Evolutionary conservation across 1,284 basidiomycete species (phyloP).

Genomic region (Puccinia polysora): DNA sequence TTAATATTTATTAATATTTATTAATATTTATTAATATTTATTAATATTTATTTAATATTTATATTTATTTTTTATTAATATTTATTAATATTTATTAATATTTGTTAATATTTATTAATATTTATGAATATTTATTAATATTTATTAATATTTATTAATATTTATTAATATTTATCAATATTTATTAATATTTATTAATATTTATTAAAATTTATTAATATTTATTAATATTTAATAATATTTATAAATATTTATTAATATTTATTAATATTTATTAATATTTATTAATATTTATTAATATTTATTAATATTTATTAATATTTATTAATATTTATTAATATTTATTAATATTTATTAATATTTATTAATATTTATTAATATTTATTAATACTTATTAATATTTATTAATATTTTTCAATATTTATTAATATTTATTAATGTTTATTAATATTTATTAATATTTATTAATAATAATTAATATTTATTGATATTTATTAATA

Average conservation of each 20-base stretch:
- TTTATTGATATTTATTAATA: no score
- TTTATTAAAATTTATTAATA: background rate
- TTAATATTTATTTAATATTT: no score
- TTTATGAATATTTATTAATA: background rate
- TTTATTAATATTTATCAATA: no score
- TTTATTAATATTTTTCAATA: slow-evolving; percentile 4
- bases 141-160: no score
- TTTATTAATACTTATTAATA: slow-evolving; percentile 4
- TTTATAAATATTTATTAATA: background rate
- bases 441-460: slow-evolving; percentile 4
- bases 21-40: no score
- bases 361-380: slow-evolving; percentile 4
- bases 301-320: background rate
- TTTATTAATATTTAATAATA: background rate
- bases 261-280: background rate
- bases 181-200: no score
- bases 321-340: slow-evolving; percentile 4
- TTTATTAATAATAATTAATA: background rate
- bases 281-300: background rate
- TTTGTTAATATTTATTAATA: background rate
- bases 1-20: no score
- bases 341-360: slow-evolving; percentile 4
- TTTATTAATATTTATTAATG: no score
- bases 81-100: background rate
- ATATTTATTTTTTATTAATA: no score